Conservation (phyloP, 1,284 basidiomycete genomes). For the Ustilago tritici region DNA sequence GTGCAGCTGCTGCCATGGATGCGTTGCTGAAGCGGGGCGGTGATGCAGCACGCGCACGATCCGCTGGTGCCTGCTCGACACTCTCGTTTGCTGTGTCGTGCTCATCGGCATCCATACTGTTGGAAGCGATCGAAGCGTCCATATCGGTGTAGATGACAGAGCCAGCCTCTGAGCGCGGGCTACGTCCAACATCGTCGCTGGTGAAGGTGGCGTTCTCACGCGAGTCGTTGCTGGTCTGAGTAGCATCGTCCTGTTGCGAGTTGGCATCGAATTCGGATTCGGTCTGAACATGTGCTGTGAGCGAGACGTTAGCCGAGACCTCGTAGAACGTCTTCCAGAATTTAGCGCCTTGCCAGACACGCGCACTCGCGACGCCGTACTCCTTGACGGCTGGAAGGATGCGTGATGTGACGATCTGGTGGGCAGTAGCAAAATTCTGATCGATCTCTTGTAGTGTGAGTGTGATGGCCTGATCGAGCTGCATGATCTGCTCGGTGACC, state of each 20-base stretch:
- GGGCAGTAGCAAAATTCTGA: slow-evolving; percentile 89
- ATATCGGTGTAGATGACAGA: slow-evolving; percentile 40
- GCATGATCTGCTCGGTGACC: slow-evolving; percentile 86
- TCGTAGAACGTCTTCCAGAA: slow-evolving; percentile 98
- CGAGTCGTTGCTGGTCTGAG: slow-evolving; percentile 38
- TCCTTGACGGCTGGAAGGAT: slow-evolving; percentile 88
- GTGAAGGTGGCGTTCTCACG: slow-evolving; percentile 34
- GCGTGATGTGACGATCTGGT: slow-evolving; percentile 83
- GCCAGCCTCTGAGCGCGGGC: slow-evolving; percentile 38
- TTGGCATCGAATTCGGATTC: slow-evolving; percentile 46
- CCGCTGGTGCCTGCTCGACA: slow-evolving; percentile 32
- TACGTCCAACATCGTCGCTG: slow-evolving; percentile 32
- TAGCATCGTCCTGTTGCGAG: slow-evolving; percentile 41
- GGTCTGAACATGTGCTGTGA: slow-evolving; percentile 68
- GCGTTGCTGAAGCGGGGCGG: slow-evolving; percentile 66
- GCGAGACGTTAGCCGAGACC: slow-evolving; percentile 85
- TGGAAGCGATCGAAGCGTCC: slow-evolving; percentile 31
- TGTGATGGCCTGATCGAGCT: slow-evolving; percentile 94
- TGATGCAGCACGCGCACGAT: slow-evolving; percentile 77
- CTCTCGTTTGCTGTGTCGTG: slow-evolving; percentile 41
- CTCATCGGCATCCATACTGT: slow-evolving; percentile 7
- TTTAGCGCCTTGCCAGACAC: slow-evolving; percentile 88
- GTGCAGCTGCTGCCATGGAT: slow-evolving; percentile 76
- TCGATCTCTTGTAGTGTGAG: slow-evolving; percentile 85
- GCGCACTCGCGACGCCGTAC: slow-evolving; percentile 85